Percentiles rank a stretch among this genome's conserved stretches.
phyloP scores from a whole-genome alignment of 495 filamentous ascomycete genomes.

The Hapsidospora chrysogenum region DNA sequence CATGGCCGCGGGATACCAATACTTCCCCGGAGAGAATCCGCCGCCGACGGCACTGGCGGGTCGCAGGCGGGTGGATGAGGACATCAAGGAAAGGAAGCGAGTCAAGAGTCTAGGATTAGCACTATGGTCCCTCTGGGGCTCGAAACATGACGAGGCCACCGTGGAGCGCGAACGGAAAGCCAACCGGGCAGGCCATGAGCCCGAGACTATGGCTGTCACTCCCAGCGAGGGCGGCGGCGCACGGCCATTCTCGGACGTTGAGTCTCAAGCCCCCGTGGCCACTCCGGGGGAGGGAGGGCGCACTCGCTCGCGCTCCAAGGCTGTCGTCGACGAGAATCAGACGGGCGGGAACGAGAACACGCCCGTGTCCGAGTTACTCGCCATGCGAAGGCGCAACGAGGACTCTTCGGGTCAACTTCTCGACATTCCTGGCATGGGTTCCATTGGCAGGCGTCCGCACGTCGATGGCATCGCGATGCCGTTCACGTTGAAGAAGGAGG shows the following conservation, averaged over 20 bases:
- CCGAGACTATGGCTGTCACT: constrained; percentile 10
- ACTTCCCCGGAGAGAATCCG: constrained; percentile 57
- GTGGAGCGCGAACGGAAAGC: constrained; percentile 33
- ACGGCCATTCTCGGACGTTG: constrained; percentile 15
- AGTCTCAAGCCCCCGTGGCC: constrained; percentile 11
- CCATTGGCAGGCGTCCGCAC: constrained; percentile 28
- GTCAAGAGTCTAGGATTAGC: constrained; percentile 57
- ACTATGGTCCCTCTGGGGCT: constrained; percentile 73
- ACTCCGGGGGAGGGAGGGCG: constrained; percentile 6
- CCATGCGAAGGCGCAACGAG: constrained; percentile 2
- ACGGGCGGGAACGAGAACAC: constrained; percentile 15
- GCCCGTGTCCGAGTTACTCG: constrained; percentile 13
- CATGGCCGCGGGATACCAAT: constrained; percentile 48
- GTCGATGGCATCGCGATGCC: constrained; percentile 32
- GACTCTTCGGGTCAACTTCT: not conserved
- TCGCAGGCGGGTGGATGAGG: constrained; percentile 34
- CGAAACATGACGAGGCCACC: constrained; percentile 67
- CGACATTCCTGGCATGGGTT: constrained; percentile 13
- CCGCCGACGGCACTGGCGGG: constrained; percentile 73
- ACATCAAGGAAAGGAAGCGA: constrained; percentile 26
- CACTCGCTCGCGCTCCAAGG: constrained; percentile 15
- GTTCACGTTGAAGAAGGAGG: constrained; percentile 29
- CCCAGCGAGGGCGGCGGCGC: constrained; percentile 20
- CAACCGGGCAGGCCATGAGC: constrained; percentile 11
- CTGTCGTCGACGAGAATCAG: constrained; percentile 25